A percentile compares a stretch with the other conserved stretches of the same genome.
Conservation (phyloP, 371 early-diverging fungal genomes). For the Ordospora colligata region DNA sequence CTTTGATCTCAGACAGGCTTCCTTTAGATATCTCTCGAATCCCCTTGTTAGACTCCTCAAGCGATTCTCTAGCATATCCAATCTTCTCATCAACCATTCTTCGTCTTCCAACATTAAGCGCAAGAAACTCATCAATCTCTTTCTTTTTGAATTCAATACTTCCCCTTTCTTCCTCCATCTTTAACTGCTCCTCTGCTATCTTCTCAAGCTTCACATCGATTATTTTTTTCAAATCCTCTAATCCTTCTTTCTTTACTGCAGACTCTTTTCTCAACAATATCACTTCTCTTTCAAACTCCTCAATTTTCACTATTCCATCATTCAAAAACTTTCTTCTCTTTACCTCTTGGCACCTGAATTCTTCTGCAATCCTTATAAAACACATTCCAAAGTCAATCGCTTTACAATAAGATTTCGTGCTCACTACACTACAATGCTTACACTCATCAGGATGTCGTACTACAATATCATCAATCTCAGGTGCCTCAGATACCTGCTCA, state of each 20-base stretch:
- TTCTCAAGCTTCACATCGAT: slow-evolving; percentile 60
- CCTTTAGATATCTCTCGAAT: slow-evolving; percentile 84
- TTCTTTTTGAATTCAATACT: slow-evolving; percentile 70
- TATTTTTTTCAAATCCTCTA: neutral
- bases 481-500: neutral
- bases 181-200: slow-evolving; percentile 69
- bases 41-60: slow-evolving; percentile 80
- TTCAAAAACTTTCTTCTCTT: neutral
- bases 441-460: neutral
- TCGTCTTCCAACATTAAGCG: slow-evolving; percentile 70
- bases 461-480: neutral
- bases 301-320: slow-evolving; percentile 13
- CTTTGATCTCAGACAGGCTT: slow-evolving; percentile 87
- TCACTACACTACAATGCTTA: neutral
- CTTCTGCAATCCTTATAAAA: neutral
- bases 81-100: slow-evolving; percentile 74
- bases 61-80: slow-evolving; percentile 85
- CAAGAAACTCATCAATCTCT: slow-evolving; percentile 69
- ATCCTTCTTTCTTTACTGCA: neutral
- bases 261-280: neutral
- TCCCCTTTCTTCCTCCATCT: slow-evolving; percentile 63
- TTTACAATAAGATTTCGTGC: neutral
- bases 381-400: neutral
- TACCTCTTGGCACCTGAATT: neutral
- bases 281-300: slow-evolving; percentile 12